Percentiles rank a stretch among this genome's conserved stretches.
Conservation (phyloP, 2,329 filamentous ascomycete genomes). For the Sporothrix variecibatus region DNA sequence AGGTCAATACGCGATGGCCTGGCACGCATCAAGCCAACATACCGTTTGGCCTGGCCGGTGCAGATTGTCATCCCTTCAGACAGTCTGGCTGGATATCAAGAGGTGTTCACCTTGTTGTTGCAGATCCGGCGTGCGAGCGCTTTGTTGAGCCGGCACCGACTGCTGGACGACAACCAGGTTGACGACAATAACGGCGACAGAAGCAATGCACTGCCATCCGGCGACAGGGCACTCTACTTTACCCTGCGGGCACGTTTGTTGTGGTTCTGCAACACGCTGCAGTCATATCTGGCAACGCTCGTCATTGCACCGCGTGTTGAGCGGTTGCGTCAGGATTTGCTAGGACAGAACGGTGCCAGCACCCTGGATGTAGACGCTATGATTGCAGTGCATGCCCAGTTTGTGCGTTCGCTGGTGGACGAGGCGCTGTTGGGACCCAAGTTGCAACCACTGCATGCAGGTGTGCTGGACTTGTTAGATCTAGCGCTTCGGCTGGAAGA, state of each 20-base stretch:
- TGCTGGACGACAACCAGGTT: slow-evolving; percentile 41
- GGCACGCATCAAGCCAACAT: slow-evolving; percentile 64
- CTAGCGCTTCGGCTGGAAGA: slow-evolving; percentile 70
- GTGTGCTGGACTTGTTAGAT: slow-evolving; percentile 75
- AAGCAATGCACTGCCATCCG: slow-evolving; percentile 9
- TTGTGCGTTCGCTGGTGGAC: slow-evolving; percentile 62
- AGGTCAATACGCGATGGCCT: slow-evolving; percentile 64
- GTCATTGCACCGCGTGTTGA: slow-evolving; percentile 64
- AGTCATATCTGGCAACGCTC: slow-evolving; percentile 73
- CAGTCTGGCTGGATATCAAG: slow-evolving; percentile 67
- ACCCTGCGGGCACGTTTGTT: slow-evolving; percentile 68
- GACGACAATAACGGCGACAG: slow-evolving; percentile 30
- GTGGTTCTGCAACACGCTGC: slow-evolving; percentile 75
- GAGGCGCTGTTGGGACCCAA: slow-evolving; percentile 70
- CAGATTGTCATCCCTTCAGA: slow-evolving; percentile 72
- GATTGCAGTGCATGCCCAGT: slow-evolving; percentile 68
- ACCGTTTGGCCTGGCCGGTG: slow-evolving; percentile 66
- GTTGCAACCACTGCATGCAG: slow-evolving; percentile 69
- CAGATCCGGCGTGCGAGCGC: slow-evolving; percentile 73
- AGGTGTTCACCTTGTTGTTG: slow-evolving; percentile 72
- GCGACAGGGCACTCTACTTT: slow-evolving; percentile 55
- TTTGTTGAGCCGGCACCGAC: slow-evolving; percentile 60
- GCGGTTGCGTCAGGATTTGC: slow-evolving; percentile 59
- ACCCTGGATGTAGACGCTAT: slow-evolving; percentile 79
- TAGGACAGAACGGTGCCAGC: slow-evolving; percentile 33